Base-by-base conservation (phyloP, 257 asterid species). In the Capsicum pubescens region DNA sequence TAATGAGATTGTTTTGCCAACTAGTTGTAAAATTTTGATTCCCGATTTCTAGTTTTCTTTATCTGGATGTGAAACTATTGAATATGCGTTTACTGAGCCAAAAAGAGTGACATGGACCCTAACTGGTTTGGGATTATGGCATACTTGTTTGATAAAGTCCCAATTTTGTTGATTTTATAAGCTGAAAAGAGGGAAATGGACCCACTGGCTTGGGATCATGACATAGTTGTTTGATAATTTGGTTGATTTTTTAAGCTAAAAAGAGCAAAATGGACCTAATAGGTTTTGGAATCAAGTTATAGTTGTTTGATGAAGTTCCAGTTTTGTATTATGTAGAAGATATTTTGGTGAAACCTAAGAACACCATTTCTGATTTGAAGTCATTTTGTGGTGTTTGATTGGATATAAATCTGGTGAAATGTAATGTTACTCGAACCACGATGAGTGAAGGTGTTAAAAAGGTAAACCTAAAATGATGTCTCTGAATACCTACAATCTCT, bases 351-450 rank as follows among this genome's bases (percentile, higher is more conserved):
- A 66, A 6, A 26, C 5, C 72, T 32, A 66, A 12, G 9, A 66
- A 66, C 72, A 63, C 16, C 39, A 50, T 74, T 74, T 13, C 8
- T 21, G 13, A 21, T 14, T 74, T 74, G 46, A 76, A 76, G 63
- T 76, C 48, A 76, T 76, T 74, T 13, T 74, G 63, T 52, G 14
- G 63, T 52, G 63, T 76, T 52, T 76, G 81, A 76, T 13, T 76
- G 19, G 63, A 52, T 67, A 14, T 68, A 68, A 14, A 36, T 15
- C 3, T 39, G 76, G 7, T 72, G 42, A 21, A 72, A 48, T 19
- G 10, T 19, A 48, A 46, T n/a, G 26, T 71, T 12, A 3, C 58
- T 46, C 11, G 80, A 46, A 46, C 6, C 46, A 46, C 48, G 10
- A 9, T 19, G 35, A n/a, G 60, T 7, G 44, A n/a, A 72, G 39